Evolutionary conservation across 2,329 filamentous ascomycete species (phyloP), one percentile per base, ranked within the genome.

Genomic region (Trichoderma aggressivum): DNA sequence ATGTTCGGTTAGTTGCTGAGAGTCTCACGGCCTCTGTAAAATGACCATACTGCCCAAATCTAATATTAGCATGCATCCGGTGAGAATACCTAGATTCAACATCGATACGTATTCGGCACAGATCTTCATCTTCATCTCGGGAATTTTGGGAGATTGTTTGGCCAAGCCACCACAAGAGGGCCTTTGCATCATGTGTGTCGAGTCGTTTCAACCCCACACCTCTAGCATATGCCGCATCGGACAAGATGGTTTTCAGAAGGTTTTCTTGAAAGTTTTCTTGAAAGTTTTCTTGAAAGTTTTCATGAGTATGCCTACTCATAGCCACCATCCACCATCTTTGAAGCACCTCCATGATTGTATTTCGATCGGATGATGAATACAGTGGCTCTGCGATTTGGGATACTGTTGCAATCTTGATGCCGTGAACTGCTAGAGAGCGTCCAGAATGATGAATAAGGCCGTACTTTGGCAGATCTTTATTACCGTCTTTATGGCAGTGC

Each of bases 261-360:
- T 12, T 18, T 50, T 18, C 28, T 39, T 39, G 5, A 39, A 18
- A 34, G 10, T 5, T 11, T 34, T 11, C 3, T 24, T 21, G 6
- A 5, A 1, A 55, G 1, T 7, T 18, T 50, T 18, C 28, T 39
- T 18, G 5, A 39, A 18, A 34, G 10, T 5, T 11, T 34, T 11
- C 3, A 32, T 21, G 11, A 5, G 0, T 0, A n/a, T 21, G 7
- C 3, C 10, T 5, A 10, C 6, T 28, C 21, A 16, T 1, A 7
- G 26, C 26, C 5, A 12, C n/a, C 14, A 16, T 10, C 1, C 14
- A 7, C 62, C 62, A 64, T 53, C 47, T n/a, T 12, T 18, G 10
- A n/a, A 64, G 43, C 24, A 53, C 43, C 12, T 53, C n/a, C 1
- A 24, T 43, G 5, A 2, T 43, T 16, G 28, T 18, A 3, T 64